Evolutionary conservation across 208 protist species (phyloP), one percentile per base, ranked within the genome.

Genomic region (Leishmania major): DNA sequence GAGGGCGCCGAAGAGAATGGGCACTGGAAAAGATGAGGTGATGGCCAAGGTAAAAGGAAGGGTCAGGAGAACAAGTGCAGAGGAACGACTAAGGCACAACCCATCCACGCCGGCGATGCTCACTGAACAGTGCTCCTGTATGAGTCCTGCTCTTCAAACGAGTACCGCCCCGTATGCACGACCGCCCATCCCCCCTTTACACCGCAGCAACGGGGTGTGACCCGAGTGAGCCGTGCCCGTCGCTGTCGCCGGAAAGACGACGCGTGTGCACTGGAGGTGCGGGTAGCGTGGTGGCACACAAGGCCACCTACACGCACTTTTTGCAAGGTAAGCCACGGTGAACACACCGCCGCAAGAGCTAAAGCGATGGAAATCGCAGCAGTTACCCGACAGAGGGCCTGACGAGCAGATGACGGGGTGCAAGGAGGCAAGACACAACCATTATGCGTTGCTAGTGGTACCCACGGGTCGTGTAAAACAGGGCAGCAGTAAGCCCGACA

Each of bases 401-500:
- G 10, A 7, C 5, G 7, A 74, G 40, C 43, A 28, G 25, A 45
- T 8, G 25, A 74, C 3, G 28, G 28, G 49, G 25, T 53, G 45
- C 43, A 35, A 35, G 4, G 69, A 19, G 28, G 22, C 3, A 35
- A 35, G 28, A 25, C 35, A 17, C 37, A 11, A 8, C 22, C 31
- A 25, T 1, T 4, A 25, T 3, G 55, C 7, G 7, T 78, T 22
- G 28, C 25, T 73, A 80, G 47, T 80, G 77, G 64, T 71, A 47
- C 49, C n/a, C 73, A 60, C 78, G 79, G 37, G 78, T 69, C 37
- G 87, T 17, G 35, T 62, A 51, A 62, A 87, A 84, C 1, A 95
- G 57, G 1, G 88, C 17, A 40, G 80, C 62, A 1, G 90, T 88
- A 55, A 91, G 59, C 3, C 60, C 67, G 22, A 90, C 90, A 37